A percentile compares a stretch with the other conserved stretches of the same genome.
Conservation (phyloP, 768 basidiomycete genomes). For the Lactifluus volemus region DNA sequence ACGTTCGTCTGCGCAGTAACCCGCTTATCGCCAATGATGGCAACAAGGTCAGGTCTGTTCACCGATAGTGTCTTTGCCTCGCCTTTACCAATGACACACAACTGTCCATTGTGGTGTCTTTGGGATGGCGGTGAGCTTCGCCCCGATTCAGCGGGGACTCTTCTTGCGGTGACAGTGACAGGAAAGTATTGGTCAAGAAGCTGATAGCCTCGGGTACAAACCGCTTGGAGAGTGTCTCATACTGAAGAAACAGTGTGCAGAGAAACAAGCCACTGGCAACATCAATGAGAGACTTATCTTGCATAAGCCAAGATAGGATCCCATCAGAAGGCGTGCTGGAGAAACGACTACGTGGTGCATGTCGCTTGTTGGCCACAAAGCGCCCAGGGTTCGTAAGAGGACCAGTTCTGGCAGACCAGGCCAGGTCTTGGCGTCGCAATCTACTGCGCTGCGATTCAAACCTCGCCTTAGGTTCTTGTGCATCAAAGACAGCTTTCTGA, state of each 20-base stretch:
- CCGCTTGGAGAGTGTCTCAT: constrained; percentile 76
- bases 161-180: constrained; percentile 63
- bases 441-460: constrained; percentile 56
- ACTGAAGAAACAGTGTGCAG: constrained; percentile 77
- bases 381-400: constrained; percentile 71
- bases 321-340: constrained; percentile 80
- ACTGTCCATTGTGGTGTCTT: constrained; percentile 49
- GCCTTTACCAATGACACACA: constrained; percentile 32
- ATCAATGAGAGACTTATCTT: constrained; percentile 65
- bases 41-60: constrained; percentile 39
- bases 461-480: constrained; percentile 89
- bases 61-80: constrained; percentile 33
- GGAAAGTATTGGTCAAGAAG: constrained; percentile 62
- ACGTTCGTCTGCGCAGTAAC: constrained; percentile 58
- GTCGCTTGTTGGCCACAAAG: constrained; percentile 91
- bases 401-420: constrained; percentile 77
- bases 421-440: constrained; percentile 69
- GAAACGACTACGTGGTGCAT: constrained; percentile 84
- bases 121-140: constrained; percentile 68
- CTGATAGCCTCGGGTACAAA: constrained; percentile 84
- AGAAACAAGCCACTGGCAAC: constrained; percentile 83
- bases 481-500: constrained; percentile 80
- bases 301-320: constrained; percentile 80
- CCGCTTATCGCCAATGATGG: constrained; percentile 31
- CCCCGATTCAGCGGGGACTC: constrained; percentile 35